These are phyloP conservation scores for Quercus robur DNA, from an alignment of 306 rosid species.

Conservation along the genomic window DNA sequence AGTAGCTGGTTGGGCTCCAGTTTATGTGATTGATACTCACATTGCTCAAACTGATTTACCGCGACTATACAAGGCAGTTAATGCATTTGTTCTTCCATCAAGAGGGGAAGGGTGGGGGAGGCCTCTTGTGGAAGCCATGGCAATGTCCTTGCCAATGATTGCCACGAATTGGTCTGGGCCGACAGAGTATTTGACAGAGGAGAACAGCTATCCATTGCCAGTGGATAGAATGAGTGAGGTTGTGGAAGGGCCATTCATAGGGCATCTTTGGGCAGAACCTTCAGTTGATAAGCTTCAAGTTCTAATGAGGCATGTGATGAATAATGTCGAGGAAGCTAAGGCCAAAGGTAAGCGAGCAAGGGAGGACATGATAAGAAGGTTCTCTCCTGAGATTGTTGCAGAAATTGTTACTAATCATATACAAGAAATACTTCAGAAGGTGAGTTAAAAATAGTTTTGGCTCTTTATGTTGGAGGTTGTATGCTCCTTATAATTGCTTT, in stretches of 20 bases:
- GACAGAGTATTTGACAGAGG: constrained; percentile 65
- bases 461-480: no score
- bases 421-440: constrained; percentile 28
- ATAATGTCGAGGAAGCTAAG: constrained; percentile 49
- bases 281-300: constrained; percentile 44
- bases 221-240: constrained; percentile 72
- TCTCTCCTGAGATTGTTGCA: constrained; percentile 68
- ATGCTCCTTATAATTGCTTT: no score
- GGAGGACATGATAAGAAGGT: constrained; percentile 60
- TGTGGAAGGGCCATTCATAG: constrained; percentile 70
- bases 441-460: background rate
- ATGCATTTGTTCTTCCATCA: constrained; percentile 79
- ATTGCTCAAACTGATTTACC: constrained; percentile 69
- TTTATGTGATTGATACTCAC: constrained; percentile 66
- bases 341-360: constrained; percentile 60
- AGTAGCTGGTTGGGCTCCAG: constrained; percentile 56
- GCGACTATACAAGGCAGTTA: constrained; percentile 61
- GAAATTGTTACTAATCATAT: constrained; percentile 46
- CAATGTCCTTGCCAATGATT: constrained; percentile 78
- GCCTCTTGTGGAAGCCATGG: constrained; percentile 86
- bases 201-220: constrained; percentile 63
- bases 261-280: constrained; percentile 93
- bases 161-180: constrained; percentile 91
- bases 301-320: constrained; percentile 58
- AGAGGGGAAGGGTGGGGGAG: constrained; percentile 98